Evolutionary conservation across 805 yeast genomes (phyloP).

Genomic region (Nakazawaea pomicola): DNA sequence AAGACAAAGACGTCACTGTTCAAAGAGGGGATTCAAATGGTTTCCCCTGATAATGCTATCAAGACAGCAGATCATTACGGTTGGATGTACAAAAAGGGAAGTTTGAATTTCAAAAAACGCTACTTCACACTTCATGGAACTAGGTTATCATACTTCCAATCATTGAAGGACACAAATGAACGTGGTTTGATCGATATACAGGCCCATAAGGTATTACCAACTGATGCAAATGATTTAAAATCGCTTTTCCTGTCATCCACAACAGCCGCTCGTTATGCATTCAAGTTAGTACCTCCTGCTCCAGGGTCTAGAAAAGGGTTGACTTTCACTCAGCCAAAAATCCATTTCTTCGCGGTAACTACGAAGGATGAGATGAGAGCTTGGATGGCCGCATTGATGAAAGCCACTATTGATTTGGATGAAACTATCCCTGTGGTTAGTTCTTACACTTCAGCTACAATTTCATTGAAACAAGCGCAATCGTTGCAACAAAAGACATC

Average conservation of each 20-base stretch:
- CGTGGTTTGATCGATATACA: constrained; percentile 94
- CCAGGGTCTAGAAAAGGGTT: constrained; percentile 95
- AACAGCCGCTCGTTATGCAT: constrained; percentile 90
- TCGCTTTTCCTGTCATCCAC: constrained; percentile 89
- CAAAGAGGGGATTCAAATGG: constrained; percentile 78
- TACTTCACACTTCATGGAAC: constrained; percentile 89
- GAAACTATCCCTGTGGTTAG: constrained; percentile 88
- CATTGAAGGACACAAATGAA: constrained; percentile 75
- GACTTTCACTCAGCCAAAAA: constrained; percentile 93
- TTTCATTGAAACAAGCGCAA: constrained; percentile 81
- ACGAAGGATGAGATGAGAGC: constrained; percentile 84
- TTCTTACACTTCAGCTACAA: constrained; percentile 94
- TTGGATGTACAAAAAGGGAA: constrained; percentile 95
- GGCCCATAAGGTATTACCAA: constrained; percentile 86
- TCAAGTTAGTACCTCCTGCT: constrained; percentile 92
- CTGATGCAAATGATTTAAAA: constrained; percentile 73
- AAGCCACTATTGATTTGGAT: constrained; percentile 94
- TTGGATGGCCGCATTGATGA: constrained; percentile 94
- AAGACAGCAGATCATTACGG: constrained; percentile 77
- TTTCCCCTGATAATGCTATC: constrained; percentile 74
- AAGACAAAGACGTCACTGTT: constrained; percentile 75
- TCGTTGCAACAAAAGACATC: constrained; percentile 68
- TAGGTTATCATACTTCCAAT: constrained; percentile 79
- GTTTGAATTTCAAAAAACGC: constrained; percentile 84
- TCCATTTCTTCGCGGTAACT: constrained; percentile 95